Conservation (phyloP, 305 asterid genomes). For the Fraxinus floribunda region DNA sequence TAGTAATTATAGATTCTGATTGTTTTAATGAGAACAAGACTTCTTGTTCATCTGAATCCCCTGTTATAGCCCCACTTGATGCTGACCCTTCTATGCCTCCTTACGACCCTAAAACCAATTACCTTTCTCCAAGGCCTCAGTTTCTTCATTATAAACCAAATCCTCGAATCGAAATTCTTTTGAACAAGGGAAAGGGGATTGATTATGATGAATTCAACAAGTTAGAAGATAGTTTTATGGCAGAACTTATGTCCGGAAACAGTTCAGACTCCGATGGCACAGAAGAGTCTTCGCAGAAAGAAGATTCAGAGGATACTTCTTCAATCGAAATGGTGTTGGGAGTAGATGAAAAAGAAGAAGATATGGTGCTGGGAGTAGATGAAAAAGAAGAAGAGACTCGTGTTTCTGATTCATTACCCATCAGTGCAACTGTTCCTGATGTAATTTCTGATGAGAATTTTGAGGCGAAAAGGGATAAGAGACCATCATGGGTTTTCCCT, state of each 20-base stretch:
- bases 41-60: conserved; percentile 30
- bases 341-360: conserved; percentile 1
- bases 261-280: conserved; percentile 45
- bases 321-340: conserved; percentile 29
- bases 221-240: conserved; percentile 40
- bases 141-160: conserved; percentile 80
- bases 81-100: conserved; percentile 78
- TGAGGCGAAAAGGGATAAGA: conserved; percentile 30
- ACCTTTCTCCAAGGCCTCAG: conserved; percentile 86
- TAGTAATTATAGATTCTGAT: conserved; percentile 34
- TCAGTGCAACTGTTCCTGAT: conserved; percentile 1
- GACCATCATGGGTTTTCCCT: conserved; percentile 22
- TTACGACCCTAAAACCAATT: conserved; percentile 81
- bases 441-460: conserved; percentile 28
- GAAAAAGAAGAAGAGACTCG: conserved; percentile 10
- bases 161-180: conserved; percentile 52
- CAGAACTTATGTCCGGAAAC: conserved; percentile 46
- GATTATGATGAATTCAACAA: conserved; percentile 33
- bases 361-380: conserved; percentile 17
- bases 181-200: conserved; percentile 39
- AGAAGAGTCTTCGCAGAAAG: conserved; percentile 45
- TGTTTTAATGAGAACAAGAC: conserved; percentile 25
- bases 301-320: conserved; percentile 34
- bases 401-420: conserved; percentile 31
- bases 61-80: conserved; percentile 61